phyloP scores from a whole-genome alignment of 495 filamentous ascomycete species.

The Pyrenopolyporus hunteri region DNA sequence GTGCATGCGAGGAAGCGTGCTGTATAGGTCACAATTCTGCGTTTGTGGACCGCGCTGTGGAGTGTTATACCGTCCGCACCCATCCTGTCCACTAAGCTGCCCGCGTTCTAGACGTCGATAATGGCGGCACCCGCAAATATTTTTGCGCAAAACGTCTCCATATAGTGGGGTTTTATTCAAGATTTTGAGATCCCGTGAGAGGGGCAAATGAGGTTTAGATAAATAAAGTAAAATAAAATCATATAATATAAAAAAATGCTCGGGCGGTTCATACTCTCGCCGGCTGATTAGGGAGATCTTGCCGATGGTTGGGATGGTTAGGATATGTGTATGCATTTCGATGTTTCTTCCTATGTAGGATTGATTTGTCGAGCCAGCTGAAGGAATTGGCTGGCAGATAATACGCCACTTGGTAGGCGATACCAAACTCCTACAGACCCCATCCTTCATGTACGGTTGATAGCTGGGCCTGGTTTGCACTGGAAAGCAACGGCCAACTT shows the following conservation, averaged over 20 bases:
- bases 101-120: conserved; percentile 32
- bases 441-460: background rate
- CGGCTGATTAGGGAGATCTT: background rate
- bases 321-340: too few species aligned
- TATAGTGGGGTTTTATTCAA: conserved; percentile 32
- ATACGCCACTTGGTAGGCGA: background rate
- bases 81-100: conserved; percentile 5
- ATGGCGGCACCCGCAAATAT: conserved; percentile 33
- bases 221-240: background rate
- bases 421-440: conserved; percentile 3
- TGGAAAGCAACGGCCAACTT: background rate
- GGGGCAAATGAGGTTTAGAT: conserved; percentile 12
- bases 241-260: too few species aligned
- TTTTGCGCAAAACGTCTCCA: conserved; percentile 20
- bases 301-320: background rate
- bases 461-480: background rate
- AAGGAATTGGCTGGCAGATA: background rate
- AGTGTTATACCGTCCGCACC: conserved; percentile 14
- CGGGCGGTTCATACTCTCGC: background rate
- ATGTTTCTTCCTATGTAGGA: background rate
- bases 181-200: conserved; percentile 25
- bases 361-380: conserved; percentile 2
- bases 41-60: conserved; percentile 11
- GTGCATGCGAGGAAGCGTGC: conserved; percentile 23
- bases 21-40: conserved; percentile 3